These are phyloP conservation scores for Quercus alba DNA, from an alignment of 306 rosid species.

Conservation along the genomic window DNA sequence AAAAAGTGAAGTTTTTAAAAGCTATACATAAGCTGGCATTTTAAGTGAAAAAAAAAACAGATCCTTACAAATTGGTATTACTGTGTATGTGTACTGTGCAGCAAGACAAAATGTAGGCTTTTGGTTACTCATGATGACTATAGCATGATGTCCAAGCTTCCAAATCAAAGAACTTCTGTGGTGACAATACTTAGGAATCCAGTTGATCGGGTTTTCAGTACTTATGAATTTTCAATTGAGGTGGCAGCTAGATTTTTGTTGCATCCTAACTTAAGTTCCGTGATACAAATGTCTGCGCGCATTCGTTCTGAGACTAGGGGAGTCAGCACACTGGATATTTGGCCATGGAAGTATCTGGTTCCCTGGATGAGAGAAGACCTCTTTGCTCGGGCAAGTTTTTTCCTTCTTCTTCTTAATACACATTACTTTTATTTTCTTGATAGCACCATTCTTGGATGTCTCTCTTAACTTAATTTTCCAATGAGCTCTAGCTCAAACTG, in stretches of 20 bases:
- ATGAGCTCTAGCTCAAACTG: too few species aligned
- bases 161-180: constrained; percentile 79
- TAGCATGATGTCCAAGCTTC: constrained; percentile 84
- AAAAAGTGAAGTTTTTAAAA: too few species aligned
- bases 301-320: constrained; percentile 60
- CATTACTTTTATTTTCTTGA: not conserved
- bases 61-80: constrained; percentile 12
- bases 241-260: constrained; percentile 97
- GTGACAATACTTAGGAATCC: constrained; percentile 98
- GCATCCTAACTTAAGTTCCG: constrained; percentile 95
- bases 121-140: constrained; percentile 94
- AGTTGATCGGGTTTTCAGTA: constrained; percentile 81
- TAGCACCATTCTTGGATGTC: not conserved
- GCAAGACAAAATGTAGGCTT: constrained; percentile 76
- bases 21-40: too few species aligned
- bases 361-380: constrained; percentile 97
- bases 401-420: not conserved
- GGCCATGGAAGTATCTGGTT: constrained; percentile 99
- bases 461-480: not conserved
- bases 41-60: too few species aligned
- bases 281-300: constrained; percentile 60
- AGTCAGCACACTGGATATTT: constrained; percentile 89
- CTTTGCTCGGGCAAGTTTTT: constrained; percentile 66
- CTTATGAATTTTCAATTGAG: constrained; percentile 92
- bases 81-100: constrained; percentile 32